Evolutionary conservation across 768 basidiomycete species (phyloP).

Genomic region (Rhizopogon salebrosus): DNA sequence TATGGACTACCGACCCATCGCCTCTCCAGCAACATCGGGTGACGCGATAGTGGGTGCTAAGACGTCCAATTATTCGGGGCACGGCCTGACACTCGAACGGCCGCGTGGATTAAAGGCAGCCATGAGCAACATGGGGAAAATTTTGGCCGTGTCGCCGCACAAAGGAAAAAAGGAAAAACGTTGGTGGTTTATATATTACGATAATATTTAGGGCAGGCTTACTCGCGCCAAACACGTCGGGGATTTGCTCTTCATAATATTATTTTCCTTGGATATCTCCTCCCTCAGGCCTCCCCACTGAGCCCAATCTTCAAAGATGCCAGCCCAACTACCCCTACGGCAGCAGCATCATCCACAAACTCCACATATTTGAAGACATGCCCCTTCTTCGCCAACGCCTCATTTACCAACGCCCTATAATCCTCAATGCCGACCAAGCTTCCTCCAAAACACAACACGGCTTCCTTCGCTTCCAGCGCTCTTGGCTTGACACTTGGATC

Average conservation of each 20-base stretch:
- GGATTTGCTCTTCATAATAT: too few species aligned
- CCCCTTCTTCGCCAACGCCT: slow-evolving; percentile 49
- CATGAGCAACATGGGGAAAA: slow-evolving; percentile 91
- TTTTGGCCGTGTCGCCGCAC: slow-evolving; percentile 83
- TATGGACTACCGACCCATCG: slow-evolving; percentile 77
- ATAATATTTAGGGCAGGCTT: slow-evolving; percentile 17
- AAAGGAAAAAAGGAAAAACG: slow-evolving; percentile 21
- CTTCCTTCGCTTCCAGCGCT: slow-evolving; percentile 45
- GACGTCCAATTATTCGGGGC: slow-evolving; percentile 75
- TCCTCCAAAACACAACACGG: slow-evolving; percentile 76
- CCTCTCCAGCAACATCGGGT: slow-evolving; percentile 35
- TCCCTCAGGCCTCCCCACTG: not conserved
- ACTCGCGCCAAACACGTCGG: not conserved
- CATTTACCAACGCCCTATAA: slow-evolving; percentile 53
- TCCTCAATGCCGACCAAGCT: slow-evolving; percentile 59
- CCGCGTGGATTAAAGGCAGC: slow-evolving; percentile 56
- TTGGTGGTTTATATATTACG: not conserved
- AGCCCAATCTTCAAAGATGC: slow-evolving; percentile 19
- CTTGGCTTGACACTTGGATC: slow-evolving; percentile 25
- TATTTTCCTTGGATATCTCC: not conserved
- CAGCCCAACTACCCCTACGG: slow-evolving; percentile 56
- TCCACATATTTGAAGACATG: slow-evolving; percentile 63
- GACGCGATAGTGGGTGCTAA: slow-evolving; percentile 71
- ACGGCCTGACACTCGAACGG: slow-evolving; percentile 89
- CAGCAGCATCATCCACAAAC: slow-evolving; percentile 66